These are phyloP conservation scores for Ascosphaera pollenicola DNA, from an alignment of 2,329 filamentous ascomycete genomes.

Conservation along the genomic window DNA sequence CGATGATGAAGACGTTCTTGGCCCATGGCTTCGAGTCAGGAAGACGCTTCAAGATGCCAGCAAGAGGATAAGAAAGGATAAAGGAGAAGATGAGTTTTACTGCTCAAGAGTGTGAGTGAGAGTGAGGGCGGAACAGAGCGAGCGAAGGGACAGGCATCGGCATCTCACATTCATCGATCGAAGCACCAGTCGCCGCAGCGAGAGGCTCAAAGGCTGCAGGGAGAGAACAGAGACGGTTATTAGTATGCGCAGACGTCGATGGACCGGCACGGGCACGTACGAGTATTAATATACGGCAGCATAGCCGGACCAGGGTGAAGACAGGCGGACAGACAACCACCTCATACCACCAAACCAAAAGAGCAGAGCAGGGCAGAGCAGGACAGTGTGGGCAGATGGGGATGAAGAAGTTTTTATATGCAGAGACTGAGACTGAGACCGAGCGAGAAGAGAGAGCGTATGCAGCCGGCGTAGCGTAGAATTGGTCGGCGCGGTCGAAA, in stretches of 20 bases:
- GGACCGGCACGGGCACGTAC: slow-evolving; percentile 16
- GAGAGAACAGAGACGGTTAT: background rate
- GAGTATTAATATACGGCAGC: slow-evolving; percentile 41
- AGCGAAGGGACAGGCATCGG: background rate
- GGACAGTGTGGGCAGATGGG: background rate
- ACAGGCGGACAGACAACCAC: background rate
- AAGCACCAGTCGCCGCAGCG: slow-evolving; percentile 34
- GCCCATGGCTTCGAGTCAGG: slow-evolving; percentile 62
- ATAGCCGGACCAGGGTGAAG: slow-evolving; percentile 16
- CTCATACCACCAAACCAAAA: background rate
- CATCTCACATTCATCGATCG: slow-evolving; percentile 37
- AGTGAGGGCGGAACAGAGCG: too few relatives aligned
- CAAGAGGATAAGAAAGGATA: slow-evolving; percentile 76
- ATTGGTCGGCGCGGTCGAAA: too few relatives aligned
- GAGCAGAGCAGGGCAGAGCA: background rate
- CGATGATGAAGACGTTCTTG: slow-evolving; percentile 76
- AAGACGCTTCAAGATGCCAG: slow-evolving; percentile 68
- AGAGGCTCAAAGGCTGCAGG: slow-evolving; percentile 37
- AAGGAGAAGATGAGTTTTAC: slow-evolving; percentile 89
- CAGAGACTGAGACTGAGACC: too few relatives aligned
- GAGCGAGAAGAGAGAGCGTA: too few relatives aligned
- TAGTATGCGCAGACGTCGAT: slow-evolving; percentile 5
- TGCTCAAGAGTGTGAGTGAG: slow-evolving; percentile 17
- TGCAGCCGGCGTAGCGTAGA: too few relatives aligned
- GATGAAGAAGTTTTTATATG: slow-evolving; percentile 1